These are phyloP conservation scores for Hamigera avellanea DNA, from an alignment of 495 filamentous ascomycete genomes.

Conservation along the genomic window DNA sequence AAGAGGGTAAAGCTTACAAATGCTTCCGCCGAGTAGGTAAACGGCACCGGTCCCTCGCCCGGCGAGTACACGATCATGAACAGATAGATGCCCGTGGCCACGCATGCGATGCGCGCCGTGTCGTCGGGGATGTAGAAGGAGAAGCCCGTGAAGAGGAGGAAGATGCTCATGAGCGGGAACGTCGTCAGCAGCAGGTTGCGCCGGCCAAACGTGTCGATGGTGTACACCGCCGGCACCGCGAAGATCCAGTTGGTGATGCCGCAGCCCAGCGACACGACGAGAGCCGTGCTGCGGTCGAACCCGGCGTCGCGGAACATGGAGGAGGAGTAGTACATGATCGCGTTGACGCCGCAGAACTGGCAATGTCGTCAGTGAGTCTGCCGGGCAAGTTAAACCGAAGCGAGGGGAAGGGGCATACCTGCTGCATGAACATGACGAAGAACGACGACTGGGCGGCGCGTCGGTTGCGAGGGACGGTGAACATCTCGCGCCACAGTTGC, in stretches of 20 bases:
- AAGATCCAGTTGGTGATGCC: conserved; percentile 75
- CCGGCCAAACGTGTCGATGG: conserved; percentile 76
- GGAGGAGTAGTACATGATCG: conserved; percentile 45
- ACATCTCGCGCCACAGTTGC: conserved; percentile 54
- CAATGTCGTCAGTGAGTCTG: too few relatives aligned
- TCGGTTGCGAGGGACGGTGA: conserved; percentile 65
- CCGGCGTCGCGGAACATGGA: conserved; percentile 40
- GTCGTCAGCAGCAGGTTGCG: conserved; percentile 66
- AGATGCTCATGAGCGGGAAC: conserved; percentile 65
- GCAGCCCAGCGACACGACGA: conserved; percentile 60
- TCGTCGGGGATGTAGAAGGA: conserved; percentile 57
- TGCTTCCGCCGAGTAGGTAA: conserved; percentile 74
- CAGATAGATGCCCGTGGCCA: conserved; percentile 61
- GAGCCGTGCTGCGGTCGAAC: conserved; percentile 39
- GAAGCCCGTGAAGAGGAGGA: conserved; percentile 69
- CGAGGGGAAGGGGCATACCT: conserved; percentile 34
- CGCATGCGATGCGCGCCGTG: conserved; percentile 41
- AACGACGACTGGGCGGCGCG: conserved; percentile 61
- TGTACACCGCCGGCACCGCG: conserved; percentile 66
- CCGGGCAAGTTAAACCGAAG: too few relatives aligned
- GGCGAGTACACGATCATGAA: conserved; percentile 69
- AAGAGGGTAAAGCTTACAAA: too few relatives aligned
- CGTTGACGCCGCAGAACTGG: conserved; percentile 50
- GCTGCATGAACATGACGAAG: conserved; percentile 83
- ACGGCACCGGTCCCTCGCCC: conserved; percentile 72